Percentiles rank a stretch among this genome's conserved stretches.
phyloP scores from a whole-genome alignment of 2,329 filamentous ascomycete genomes.

The Pseudonectria foliicola region DNA sequence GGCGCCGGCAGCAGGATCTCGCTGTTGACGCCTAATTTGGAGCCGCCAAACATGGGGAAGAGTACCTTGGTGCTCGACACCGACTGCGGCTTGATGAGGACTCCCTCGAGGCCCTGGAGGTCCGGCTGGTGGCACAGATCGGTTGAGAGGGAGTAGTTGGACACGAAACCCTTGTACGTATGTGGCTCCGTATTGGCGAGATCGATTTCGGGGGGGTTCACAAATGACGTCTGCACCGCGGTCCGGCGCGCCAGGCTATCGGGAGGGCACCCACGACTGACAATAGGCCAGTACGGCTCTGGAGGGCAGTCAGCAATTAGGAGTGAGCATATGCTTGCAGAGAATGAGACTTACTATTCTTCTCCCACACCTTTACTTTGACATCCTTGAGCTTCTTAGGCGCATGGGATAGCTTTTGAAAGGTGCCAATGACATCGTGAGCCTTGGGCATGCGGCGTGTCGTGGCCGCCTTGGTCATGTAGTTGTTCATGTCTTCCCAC shows the following conservation, averaged over 20 bases:
- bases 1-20: constrained; percentile 63
- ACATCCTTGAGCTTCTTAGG: constrained; percentile 29
- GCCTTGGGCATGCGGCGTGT: constrained; percentile 37
- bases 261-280: constrained; percentile 53
- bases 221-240: constrained; percentile 36
- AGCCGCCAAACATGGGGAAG: constrained; percentile 61
- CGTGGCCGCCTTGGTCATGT: constrained; percentile 45
- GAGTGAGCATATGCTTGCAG: too few species aligned
- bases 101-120: constrained; percentile 55
- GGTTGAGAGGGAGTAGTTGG: constrained; percentile 53
- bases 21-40: constrained; percentile 62
- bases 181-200: constrained; percentile 40
- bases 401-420: constrained; percentile 34
- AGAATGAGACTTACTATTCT: constrained; percentile 34
- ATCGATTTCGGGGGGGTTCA: constrained; percentile 37
- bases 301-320: constrained; percentile 6
- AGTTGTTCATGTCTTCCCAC: constrained; percentile 52
- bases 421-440: constrained; percentile 38
- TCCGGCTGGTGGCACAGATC: constrained; percentile 62
- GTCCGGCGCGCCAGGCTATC: constrained; percentile 51
- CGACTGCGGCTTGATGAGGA: constrained; percentile 55
- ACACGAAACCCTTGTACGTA: constrained; percentile 49
- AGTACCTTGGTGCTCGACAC: constrained; percentile 49
- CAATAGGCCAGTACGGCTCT: constrained; percentile 52
- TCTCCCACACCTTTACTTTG: constrained; percentile 42